These are phyloP conservation scores for Leccinum pachyderme DNA, from an alignment of 1,284 basidiomycete genomes.

Conservation along the genomic window DNA sequence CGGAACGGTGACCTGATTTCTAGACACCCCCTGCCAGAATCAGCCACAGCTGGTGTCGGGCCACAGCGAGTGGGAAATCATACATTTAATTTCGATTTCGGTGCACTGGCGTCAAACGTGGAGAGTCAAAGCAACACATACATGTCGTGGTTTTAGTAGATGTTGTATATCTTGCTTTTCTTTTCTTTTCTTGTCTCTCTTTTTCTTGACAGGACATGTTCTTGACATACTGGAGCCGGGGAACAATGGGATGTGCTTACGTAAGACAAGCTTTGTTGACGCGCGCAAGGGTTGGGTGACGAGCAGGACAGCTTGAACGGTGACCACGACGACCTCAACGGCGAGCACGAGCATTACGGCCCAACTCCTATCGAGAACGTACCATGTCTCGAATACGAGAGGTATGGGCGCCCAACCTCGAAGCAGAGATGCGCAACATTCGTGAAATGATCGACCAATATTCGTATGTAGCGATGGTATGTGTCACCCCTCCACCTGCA, in stretches of 20 bases:
- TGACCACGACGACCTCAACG: conserved; percentile 22
- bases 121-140: conserved; percentile 35
- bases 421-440: conserved; percentile 87
- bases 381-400: conserved; percentile 78
- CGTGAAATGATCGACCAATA: conserved; percentile 87
- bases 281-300: conserved; percentile 16
- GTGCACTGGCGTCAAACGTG: conserved; percentile 34
- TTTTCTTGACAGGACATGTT: conserved; percentile 11
- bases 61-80: conserved; percentile 34
- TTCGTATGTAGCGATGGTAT: conserved; percentile 94
- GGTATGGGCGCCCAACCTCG: conserved; percentile 94
- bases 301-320: conserved; percentile 9
- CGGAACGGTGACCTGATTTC: conserved; percentile 27
- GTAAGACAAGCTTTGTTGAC: conserved; percentile 23
- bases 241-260: conserved; percentile 23
- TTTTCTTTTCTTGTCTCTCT: conserved; percentile 5
- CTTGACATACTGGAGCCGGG: conserved; percentile 12
- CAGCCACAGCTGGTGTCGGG: conserved; percentile 20
- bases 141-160: conserved; percentile 33
- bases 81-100: conserved; percentile 36
- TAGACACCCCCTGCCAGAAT: conserved; percentile 20
- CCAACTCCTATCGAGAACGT: conserved; percentile 5
- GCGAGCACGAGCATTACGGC: conserved; percentile 1
- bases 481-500: conserved; percentile 24
- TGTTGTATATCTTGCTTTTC: conserved; percentile 11